Conservation (phyloP, 768 basidiomycete species). For the Kondoa malvinella region DNA sequence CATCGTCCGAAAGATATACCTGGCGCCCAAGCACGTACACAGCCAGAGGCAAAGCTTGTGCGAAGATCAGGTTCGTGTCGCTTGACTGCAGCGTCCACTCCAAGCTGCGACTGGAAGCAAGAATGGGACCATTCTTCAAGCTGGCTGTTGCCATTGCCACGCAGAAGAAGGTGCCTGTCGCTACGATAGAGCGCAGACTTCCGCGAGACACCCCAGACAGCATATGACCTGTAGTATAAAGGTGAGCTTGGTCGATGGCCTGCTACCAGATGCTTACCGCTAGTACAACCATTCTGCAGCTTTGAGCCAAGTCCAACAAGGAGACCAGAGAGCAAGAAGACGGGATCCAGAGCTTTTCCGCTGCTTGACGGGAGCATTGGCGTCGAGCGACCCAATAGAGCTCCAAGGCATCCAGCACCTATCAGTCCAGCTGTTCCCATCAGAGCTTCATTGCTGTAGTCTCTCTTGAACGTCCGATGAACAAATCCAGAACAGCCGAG, state of each 20-base stretch:
- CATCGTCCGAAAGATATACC: too few species aligned
- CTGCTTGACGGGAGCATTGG: neutral
- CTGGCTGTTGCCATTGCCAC: neutral
- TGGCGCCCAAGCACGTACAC: too few species aligned
- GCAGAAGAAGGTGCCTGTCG: neutral
- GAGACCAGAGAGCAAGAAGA: neutral
- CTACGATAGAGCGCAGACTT: neutral
- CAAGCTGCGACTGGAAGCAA: neutral
- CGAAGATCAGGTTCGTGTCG: neutral
- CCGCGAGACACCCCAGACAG: neutral
- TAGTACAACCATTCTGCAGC: neutral
- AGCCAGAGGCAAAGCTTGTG: neutral
- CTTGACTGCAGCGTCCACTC: neutral
- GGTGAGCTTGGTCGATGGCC: neutral
- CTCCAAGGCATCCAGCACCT: neutral
- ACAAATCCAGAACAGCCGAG: conserved; percentile 1
- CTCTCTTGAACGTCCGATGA: neutral
- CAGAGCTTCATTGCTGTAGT: conserved; percentile 1
- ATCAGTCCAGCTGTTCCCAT: neutral
- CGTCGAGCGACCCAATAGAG: neutral
- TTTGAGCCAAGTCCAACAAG: neutral
- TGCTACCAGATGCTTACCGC: neutral
- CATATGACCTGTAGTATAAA: neutral
- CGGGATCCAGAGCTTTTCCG: neutral
- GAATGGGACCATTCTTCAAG: neutral